These are phyloP conservation scores for Fragaria iinumae DNA, from an alignment of 306 rosid species.

Conservation along the genomic window DNA sequence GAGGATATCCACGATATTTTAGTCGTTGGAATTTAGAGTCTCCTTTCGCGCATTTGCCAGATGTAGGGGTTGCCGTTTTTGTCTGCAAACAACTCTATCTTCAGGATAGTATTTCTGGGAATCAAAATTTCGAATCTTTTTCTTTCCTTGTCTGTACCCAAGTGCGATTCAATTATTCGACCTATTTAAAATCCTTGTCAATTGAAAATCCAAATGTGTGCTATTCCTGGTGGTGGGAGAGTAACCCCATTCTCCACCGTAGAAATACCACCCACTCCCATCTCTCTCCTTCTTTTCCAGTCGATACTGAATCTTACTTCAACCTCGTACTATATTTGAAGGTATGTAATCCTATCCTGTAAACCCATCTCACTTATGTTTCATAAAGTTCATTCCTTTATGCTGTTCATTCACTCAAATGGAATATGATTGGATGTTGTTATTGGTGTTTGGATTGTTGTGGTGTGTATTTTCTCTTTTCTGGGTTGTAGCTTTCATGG, in stretches of 20 bases:
- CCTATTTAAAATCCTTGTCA: not conserved
- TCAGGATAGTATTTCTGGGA: too few species aligned
- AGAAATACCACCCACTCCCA: not conserved
- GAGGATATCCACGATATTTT: too few species aligned
- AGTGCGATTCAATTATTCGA: not conserved
- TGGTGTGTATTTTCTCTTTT: not conserved
- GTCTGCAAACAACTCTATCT: too few species aligned
- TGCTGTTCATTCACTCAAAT: not conserved
- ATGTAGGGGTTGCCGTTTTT: too few species aligned
- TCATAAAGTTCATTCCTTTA: not conserved
- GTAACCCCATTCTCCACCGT: constrained; percentile 12
- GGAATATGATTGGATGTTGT: not conserved
- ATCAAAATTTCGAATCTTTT: not conserved
- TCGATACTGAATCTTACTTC: constrained; percentile 2
- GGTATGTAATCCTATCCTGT: not conserved
- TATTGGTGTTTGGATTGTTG: not conserved
- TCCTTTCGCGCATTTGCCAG: too few species aligned
- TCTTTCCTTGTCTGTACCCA: not conserved
- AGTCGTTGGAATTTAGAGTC: too few species aligned
- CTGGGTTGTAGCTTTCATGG: not conserved
- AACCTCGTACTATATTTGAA: not conserved
- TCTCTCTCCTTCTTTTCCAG: not conserved
- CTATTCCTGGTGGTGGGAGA: constrained; percentile 15
- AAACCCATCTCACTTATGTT: not conserved
- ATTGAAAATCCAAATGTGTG: not conserved